phyloP scores from a whole-genome alignment of 73 alveolate species.

The Uronychia setigera region DNA sequence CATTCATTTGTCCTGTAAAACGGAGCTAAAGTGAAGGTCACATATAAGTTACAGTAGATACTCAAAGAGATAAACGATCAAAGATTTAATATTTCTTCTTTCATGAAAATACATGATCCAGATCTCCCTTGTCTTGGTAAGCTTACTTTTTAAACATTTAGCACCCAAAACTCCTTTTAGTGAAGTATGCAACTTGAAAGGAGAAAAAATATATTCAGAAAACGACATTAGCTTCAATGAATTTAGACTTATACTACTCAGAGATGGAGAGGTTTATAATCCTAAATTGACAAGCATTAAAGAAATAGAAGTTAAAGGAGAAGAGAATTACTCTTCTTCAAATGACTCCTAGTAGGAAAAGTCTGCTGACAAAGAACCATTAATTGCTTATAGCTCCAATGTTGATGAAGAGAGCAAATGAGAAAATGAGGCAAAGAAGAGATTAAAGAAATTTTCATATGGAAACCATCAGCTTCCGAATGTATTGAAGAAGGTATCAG shows the following conservation, averaged over 20 bases:
- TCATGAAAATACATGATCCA: not conserved
- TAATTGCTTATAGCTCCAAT: too few species aligned
- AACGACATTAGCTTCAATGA: not conserved
- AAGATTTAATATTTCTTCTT: not conserved
- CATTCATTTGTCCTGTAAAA: not conserved
- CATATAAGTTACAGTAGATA: not conserved
- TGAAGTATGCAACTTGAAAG: not conserved
- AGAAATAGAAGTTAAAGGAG: too few species aligned
- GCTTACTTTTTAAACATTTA: too few species aligned
- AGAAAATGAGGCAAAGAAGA: too few species aligned
- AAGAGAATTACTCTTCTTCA: too few species aligned
- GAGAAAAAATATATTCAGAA: not conserved
- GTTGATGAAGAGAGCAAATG: too few species aligned
- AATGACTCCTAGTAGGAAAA: too few species aligned
- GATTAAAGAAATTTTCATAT: too few species aligned
- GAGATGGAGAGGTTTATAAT: not conserved
- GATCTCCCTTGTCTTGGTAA: not conserved
- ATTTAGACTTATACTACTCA: not conserved
- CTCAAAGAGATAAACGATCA: not conserved
- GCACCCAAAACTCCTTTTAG: not conserved
- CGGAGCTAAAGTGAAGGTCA: not conserved
- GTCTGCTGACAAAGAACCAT: too few species aligned
- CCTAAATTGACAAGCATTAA: too few species aligned
- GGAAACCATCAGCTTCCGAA: too few species aligned
- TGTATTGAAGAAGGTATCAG: too few species aligned